Evolutionary conservation across 2,329 filamentous ascomycete species (phyloP), one percentile per base, ranked within the genome.

Genomic region (Botryosphaeria agaves): DNA sequence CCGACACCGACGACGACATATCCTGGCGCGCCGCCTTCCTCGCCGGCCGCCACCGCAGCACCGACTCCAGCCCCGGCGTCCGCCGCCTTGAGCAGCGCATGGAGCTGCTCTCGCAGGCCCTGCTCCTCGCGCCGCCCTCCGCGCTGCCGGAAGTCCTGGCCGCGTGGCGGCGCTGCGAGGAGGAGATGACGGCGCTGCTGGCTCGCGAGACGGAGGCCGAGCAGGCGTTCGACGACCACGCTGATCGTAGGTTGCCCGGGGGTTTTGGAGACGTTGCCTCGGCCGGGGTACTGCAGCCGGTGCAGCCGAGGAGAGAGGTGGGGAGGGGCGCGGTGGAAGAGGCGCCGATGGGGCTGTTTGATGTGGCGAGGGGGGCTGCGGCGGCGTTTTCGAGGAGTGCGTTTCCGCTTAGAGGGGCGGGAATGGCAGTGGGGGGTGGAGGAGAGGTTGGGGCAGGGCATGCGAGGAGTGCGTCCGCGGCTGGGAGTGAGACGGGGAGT

Each of bases 1-100:
- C 35, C 4, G 30, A 14, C 32, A 34, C 12, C n/a, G 43, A 53
- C 9, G 76, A 83, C 40, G 66, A 78, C 34, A 76, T 77, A 51
- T 77, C 78, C 2, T 89, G 81, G 81, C 72, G 71, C 35, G 80
- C 80, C 5, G 80, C 81, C 3, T 61, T 87, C 26, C 68, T 76
- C 41, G 77, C 80, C n/a, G 81, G 81, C 11, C 75, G 78, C 36
- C 80, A 84, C 49, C 64, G 71, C 19, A 66, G 67, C 12, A 71
- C 63, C 8, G 44, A 20, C 16, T 18, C 17, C 15, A 44, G 45
- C 16, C 26, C 50, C 5, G 47, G 19, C 9, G 48, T 89, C 31
- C 68, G 79, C 18, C 73, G 81, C 39, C 59, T 89, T 1, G 78
- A 87, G 42, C 81, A 87, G 47, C 71, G 81, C 14, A 80, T 84